Evolutionary conservation across 306 rosid genomes (phyloP), one percentile per base, ranked within the genome.

Genomic region (Trifolium fragiferum): DNA sequence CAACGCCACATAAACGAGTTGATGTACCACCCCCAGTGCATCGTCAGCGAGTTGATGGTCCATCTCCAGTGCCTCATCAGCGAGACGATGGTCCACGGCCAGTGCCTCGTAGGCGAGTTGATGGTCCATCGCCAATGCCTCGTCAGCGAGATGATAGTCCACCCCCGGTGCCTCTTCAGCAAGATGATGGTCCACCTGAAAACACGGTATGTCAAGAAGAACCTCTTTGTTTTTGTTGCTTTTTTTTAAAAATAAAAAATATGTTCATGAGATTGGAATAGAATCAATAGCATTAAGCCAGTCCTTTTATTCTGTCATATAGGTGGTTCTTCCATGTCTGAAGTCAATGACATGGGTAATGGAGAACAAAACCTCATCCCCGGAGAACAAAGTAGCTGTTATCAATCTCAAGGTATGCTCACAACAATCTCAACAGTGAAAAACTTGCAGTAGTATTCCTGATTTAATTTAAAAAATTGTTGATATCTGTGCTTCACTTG

Each of bases 331-430:
- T 78, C 98, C 98, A 30, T 85, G 88, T 84, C 81, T 90, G 71
- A 94, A 94, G 86, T 91, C 98, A 79, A 91, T 94, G 98, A 94
- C 97, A 7, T 94, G 98, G 98, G 97, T 87, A 47, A 94, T 94
- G 98, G 97, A 94, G 92, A 89, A 86, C 82, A 94, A 87, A 84
- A 87, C 73, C 87, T 91, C 97, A 74, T 64, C 84, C 43, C 92
- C 96, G 6, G 97, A 90, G 82, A 91, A 85, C 73, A 86, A 83
- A 86, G 96, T 94, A 50, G 98, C 97, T 78, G 91, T 86, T 73
- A 91, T 94, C 75, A 94, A 90, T 77, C 86, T 94, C 72, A 94
- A 94, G 94, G 98, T 94, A 78, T 27, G 84, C 68, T 51, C 59
- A 16, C 76, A 46, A 65, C 70, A 72, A 53, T 64, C 40, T 79